Conservation (phyloP, 2,329 filamentous ascomycete species). For the Didymella arachidicola region DNA sequence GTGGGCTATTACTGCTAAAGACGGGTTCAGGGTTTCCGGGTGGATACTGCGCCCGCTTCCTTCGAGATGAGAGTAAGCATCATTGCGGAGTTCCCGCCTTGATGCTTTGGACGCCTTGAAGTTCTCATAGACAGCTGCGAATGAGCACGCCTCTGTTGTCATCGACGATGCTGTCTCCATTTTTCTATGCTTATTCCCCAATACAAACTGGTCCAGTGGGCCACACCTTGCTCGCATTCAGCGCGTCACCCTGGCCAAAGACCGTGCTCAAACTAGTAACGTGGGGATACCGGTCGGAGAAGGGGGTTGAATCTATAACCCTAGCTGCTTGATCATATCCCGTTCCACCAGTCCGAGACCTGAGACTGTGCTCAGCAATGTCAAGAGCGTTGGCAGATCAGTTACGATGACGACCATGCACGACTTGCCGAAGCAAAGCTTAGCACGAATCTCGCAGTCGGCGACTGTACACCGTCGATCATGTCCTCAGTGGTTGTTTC, state of each 20-base stretch:
- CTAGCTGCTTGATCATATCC: background rate
- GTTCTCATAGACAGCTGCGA: conserved; percentile 2
- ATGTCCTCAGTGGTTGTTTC: background rate
- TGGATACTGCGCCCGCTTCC: background rate
- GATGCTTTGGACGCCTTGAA: background rate
- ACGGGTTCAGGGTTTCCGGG: background rate
- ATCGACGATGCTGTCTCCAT: conserved; percentile 6
- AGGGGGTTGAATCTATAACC: background rate
- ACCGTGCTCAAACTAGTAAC: background rate
- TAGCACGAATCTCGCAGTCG: background rate
- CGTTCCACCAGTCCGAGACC: background rate
- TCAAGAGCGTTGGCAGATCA: background rate
- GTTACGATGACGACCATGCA: background rate
- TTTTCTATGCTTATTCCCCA: background rate
- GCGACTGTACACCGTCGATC: background rate
- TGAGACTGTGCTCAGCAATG: background rate
- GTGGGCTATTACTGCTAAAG: background rate
- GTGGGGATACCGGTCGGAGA: background rate
- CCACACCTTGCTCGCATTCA: background rate
- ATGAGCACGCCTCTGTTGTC: conserved; percentile 12
- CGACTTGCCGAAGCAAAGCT: background rate
- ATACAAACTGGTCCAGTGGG: background rate
- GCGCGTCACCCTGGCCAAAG: background rate
- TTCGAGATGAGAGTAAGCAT: conserved; percentile 3
- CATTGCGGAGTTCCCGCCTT: background rate